Evolutionary conservation across 1,284 basidiomycete species (phyloP).

Genomic region (Leccinum solheimii): DNA sequence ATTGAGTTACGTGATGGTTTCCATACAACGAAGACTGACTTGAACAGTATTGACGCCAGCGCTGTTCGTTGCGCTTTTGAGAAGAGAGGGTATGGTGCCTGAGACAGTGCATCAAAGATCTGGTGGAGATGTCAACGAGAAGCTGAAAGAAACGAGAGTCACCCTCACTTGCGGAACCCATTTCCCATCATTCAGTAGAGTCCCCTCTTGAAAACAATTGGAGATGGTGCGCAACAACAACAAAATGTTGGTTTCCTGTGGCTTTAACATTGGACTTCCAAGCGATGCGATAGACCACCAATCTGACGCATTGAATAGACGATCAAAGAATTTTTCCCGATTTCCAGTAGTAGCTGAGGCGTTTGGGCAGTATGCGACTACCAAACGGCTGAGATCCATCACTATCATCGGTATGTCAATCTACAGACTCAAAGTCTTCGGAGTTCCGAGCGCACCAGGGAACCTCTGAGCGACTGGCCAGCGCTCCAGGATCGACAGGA

Average conservation of each 20-base stretch:
- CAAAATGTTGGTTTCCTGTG: constrained; percentile 82
- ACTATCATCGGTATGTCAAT: constrained; percentile 47
- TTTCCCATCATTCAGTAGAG: constrained; percentile 41
- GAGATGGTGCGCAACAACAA: constrained; percentile 82
- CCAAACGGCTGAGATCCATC: constrained; percentile 82
- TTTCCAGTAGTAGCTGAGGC: constrained; percentile 48
- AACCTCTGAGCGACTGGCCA: constrained; percentile 86
- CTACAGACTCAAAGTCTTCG: neutral
- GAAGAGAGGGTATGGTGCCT: constrained; percentile 53
- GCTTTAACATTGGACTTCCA: constrained; percentile 58
- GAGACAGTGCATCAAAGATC: constrained; percentile 56
- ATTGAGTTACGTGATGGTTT: constrained; percentile 8
- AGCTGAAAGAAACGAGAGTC: neutral
- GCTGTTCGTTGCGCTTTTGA: constrained; percentile 74
- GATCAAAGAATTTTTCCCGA: constrained; percentile 56
- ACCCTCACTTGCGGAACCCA: constrained; percentile 54
- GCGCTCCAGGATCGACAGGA: constrained; percentile 66
- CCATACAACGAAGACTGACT: constrained; percentile 49
- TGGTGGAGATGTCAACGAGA: constrained; percentile 29
- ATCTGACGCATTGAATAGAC: constrained; percentile 68
- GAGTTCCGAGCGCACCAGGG: constrained; percentile 58
- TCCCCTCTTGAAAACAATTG: constrained; percentile 72
- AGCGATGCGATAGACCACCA: constrained; percentile 56
- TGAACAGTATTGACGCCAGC: constrained; percentile 76
- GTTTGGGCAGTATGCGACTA: constrained; percentile 67